Evolutionary conservation across 148 eudicot species (phyloP), one percentile per base, ranked within the genome.

Genomic region (Cornus kousa): DNA sequence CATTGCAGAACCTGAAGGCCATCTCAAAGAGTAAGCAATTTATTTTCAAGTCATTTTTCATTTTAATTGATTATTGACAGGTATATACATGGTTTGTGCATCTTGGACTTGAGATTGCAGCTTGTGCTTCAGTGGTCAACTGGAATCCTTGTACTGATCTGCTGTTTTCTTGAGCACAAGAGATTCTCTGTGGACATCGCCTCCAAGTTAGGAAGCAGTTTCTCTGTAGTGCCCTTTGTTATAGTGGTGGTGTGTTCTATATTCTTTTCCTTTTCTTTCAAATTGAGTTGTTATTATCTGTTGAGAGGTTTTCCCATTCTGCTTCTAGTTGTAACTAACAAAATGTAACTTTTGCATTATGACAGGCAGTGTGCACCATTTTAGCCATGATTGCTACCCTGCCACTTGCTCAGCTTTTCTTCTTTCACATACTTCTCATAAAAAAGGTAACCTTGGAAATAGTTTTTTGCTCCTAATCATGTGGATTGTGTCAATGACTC

Each of bases 81-180:
- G 68, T 80, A 67, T 80, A 62, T 84, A 81, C 72, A 74, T 86
- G 82, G 67, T 82, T 83, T 83, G 48, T 90, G 83, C 81, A 59
- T 57, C 32, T 80, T 83, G 87, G 84, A 80, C 82, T 82, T 80
- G 90, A 86, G 84, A 79, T 87, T 88, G 93, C 93, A 97, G 98
- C 96, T 97, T 81, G 86, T 96, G 83, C 92, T 97, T 90, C 98
- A 97, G 80, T 94, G 99, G 95, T 92, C 94, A 46, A 96, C 95
- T 86, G 99, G 99, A 75, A 94, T 96, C 72, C 88, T 94, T 74
- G 98, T 96, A 75, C 81, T 96, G 82, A 79, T 94, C 74, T 85
- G 90, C 87, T 88, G 95, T 82, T 92, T 94, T 83, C 84, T 94
- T n/a, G 94, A 97, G 86, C 91, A 78, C 81, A 92, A 94, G 87